Evolutionary conservation across 2,329 filamentous ascomycete species (phyloP).

Genomic region (Apiospora marii): DNA sequence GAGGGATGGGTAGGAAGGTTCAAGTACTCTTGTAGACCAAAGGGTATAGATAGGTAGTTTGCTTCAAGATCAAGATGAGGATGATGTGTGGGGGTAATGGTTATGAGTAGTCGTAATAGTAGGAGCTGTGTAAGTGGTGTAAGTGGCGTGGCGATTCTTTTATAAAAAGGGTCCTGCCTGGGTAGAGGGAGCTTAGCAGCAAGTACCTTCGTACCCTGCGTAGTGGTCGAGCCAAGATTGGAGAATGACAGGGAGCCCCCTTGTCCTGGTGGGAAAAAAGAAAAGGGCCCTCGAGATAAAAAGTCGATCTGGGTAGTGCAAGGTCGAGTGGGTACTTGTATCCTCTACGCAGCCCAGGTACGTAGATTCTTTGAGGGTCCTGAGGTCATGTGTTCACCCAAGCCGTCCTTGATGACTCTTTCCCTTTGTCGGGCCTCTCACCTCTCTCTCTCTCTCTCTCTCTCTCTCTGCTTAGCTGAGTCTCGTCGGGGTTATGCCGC

Average conservation of each 20-base stretch:
- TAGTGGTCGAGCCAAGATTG: neutral
- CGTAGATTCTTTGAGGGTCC: constrained; percentile 8
- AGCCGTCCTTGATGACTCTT: constrained; percentile 18
- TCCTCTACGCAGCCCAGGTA: neutral
- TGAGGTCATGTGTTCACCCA: constrained; percentile 19
- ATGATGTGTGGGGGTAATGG: constrained; percentile 32
- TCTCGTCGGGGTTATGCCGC: constrained; percentile 19
- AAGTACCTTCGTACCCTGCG: neutral
- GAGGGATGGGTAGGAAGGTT: neutral
- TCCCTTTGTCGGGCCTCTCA: constrained; percentile 13
- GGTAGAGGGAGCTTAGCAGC: neutral
- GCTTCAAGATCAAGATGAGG: constrained; percentile 26
- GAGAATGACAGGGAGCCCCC: neutral
- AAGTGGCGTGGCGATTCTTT: constrained; percentile 22
- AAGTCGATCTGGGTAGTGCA: neutral
- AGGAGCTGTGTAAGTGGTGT: constrained; percentile 36
- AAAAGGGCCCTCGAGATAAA: constrained; percentile 12
- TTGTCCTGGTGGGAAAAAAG: neutral
- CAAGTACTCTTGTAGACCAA: neutral
- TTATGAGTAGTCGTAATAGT: constrained; percentile 30
- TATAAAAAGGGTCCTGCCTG: constrained; percentile 11
- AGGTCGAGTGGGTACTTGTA: constrained; percentile 5
- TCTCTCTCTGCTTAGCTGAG: neutral
- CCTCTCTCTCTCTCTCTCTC: neutral
- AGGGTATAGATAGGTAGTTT: neutral